phyloP scores from a whole-genome alignment of 768 basidiomycete species.

The Pholiota microspora region DNA sequence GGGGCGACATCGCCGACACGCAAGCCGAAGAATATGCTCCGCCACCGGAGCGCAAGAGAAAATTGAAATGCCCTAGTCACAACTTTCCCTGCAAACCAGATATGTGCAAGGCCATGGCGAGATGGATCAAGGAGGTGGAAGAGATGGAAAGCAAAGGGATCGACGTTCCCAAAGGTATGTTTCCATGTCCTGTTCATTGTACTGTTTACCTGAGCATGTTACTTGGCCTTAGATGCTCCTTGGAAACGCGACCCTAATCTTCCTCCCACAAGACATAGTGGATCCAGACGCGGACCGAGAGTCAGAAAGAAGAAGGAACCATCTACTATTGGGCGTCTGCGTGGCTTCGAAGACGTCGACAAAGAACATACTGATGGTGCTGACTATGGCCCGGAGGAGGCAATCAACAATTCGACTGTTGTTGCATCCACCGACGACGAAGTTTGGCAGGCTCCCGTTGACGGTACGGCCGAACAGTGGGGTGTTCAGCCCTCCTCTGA shows the following conservation, averaged over 20 bases:
- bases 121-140: neutral
- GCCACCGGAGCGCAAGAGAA: too few relatives aligned
- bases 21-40: too few relatives aligned
- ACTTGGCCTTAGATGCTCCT: neutral
- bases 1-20: neutral
- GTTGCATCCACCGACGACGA: neutral
- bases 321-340: neutral
- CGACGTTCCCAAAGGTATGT: neutral
- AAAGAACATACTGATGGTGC: neutral
- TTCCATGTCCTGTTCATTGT: neutral
- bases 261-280: neutral
- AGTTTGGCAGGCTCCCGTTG: neutral
- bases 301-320: neutral
- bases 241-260: neutral
- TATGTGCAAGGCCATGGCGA: slow-evolving; percentile 3
- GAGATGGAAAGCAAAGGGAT: neutral
- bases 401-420: neutral
- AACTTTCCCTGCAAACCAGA: neutral
- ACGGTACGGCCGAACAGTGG: neutral
- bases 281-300: slow-evolving; percentile 1
- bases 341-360: neutral
- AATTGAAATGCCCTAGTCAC: slow-evolving; percentile 2
- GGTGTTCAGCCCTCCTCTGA: neutral
- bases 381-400: neutral
- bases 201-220: neutral